Evolutionary conservation across 1,284 basidiomycete species (phyloP), one percentile per base, ranked within the genome.

Genomic region (Austroboletus niveus): DNA sequence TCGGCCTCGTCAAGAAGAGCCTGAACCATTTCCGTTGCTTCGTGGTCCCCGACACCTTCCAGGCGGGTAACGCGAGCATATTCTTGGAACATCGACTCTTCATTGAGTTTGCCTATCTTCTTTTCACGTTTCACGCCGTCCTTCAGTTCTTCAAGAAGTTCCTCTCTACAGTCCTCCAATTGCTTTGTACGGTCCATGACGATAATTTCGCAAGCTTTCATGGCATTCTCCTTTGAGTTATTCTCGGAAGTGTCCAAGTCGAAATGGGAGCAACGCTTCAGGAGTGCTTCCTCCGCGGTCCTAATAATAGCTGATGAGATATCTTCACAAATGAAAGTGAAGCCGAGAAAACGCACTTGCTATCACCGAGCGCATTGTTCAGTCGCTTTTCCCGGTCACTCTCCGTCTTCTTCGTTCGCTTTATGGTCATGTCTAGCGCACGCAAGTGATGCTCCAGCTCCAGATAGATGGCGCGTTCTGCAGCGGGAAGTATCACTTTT

Each of bases 391-490:
- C 94, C 57, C 94, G 84, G 66, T 98, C 94, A 53, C 92, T 92
- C 61, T 93, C 89, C 9, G 85, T 89, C 72, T 94, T 93, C 76
- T 84, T 90, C 35, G 84, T 82, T 32, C 87, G 84, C 66, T 89
- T 90, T 58, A 91, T 87, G 1, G 84, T 89, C 85, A 94, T 92
- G 57, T 94, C 92, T 22, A 94, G 74, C 14, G 92, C 89, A 46
- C 90, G 88, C 27, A 98, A 76, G 63, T 96, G 91, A 62, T 98
- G 94, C 63, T 96, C 94, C n/a, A 98, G 80, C 68, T 98, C 94
- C 35, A 97, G 78, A 66, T 98, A 98, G 55, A 97, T 93, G 0
- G 95, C 94, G 11, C 92, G 88, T 68, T 98, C 95, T 0, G 95
- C 92, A 0, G 95, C 93, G 14, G 95, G 94, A 12, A 97, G 81